These are phyloP conservation scores for Calycina herbarum DNA, from an alignment of 2,329 filamentous ascomycete species.

Conservation along the genomic window DNA sequence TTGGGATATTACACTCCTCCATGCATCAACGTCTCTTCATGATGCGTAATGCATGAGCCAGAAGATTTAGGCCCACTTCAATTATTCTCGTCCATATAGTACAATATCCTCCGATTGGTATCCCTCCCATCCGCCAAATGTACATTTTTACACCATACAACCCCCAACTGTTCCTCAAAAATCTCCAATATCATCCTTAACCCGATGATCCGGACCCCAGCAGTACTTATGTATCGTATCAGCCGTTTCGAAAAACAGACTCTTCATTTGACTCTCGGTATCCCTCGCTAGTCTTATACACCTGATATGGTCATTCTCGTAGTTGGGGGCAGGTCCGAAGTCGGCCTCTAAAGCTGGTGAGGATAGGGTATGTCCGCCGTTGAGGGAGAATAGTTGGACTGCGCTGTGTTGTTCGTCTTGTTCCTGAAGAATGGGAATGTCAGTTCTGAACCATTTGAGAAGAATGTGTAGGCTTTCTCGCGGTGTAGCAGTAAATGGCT, in stretches of 20 bases:
- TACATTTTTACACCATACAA: no score
- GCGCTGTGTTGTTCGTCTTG: conserved; percentile 15
- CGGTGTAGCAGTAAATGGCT: no score
- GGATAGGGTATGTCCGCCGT: conserved; percentile 21
- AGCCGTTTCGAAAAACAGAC: conserved; percentile 17
- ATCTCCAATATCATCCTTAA: no score
- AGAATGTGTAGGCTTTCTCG: no score
- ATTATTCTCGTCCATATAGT: no score
- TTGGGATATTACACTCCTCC: no score
- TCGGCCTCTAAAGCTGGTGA: conserved; percentile 5
- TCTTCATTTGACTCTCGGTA: conserved; percentile 23
- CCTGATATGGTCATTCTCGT: conserved; percentile 9
- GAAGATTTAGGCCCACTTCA: no score
- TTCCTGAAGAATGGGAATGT: conserved; percentile 37
- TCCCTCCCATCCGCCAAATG: no score
- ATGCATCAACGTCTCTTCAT: no score
- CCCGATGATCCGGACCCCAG: background rate
- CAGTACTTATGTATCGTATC: background rate
- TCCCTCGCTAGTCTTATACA: conserved; percentile 30
- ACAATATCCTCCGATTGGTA: no score
- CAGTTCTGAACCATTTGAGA: background rate
- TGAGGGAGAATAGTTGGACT: conserved; percentile 32
- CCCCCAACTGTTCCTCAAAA: no score
- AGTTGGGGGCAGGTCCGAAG: background rate
- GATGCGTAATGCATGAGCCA: no score